Percentiles rank a stretch among this genome's conserved stretches.
Evolutionary conservation across 2,329 filamentous ascomycete species (phyloP).

Genomic region (Sporothrix euskadiensis): DNA sequence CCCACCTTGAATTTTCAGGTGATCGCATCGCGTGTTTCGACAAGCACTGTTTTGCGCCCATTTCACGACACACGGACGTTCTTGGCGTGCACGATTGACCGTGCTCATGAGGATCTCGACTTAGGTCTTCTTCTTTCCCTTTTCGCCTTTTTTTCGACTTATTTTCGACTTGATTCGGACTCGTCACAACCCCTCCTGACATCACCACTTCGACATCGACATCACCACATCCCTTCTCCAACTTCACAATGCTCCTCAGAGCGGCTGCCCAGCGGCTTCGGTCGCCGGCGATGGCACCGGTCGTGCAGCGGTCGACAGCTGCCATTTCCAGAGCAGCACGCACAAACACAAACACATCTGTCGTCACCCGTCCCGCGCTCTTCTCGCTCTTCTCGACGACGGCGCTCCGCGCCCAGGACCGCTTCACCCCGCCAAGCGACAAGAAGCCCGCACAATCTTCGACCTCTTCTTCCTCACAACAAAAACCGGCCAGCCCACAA

Average conservation of each 20-base stretch:
- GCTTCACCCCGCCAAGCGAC: slow-evolving; percentile 3
- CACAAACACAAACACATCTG: background rate
- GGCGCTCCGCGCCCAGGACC: slow-evolving; percentile 7
- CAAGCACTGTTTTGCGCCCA: background rate
- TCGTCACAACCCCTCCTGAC: background rate
- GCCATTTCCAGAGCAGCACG: background rate
- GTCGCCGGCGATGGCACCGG: slow-evolving; percentile 25
- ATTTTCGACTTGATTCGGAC: background rate
- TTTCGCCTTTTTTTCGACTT: background rate
- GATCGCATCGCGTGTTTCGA: slow-evolving; percentile 23
- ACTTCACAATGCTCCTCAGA: slow-evolving; percentile 30
- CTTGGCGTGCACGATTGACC: background rate
- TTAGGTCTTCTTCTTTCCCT: too few relatives aligned
- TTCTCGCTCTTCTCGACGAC: slow-evolving; percentile 23
- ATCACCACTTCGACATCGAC: background rate
- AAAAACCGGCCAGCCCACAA: background rate
- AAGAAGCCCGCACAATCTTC: slow-evolving; percentile 5
- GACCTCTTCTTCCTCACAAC: background rate
- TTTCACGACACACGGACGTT: background rate
- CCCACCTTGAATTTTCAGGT: slow-evolving; percentile 24
- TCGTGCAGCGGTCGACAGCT: slow-evolving; percentile 3
- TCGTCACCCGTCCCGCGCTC: background rate
- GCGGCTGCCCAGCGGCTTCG: slow-evolving; percentile 29
- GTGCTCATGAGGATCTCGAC: background rate
- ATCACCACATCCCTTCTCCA: background rate